Percentiles rank a stretch among this genome's conserved stretches.
Evolutionary conservation across 345 rosid species (phyloP).

Genomic region (Anastatica hierochuntica): DNA sequence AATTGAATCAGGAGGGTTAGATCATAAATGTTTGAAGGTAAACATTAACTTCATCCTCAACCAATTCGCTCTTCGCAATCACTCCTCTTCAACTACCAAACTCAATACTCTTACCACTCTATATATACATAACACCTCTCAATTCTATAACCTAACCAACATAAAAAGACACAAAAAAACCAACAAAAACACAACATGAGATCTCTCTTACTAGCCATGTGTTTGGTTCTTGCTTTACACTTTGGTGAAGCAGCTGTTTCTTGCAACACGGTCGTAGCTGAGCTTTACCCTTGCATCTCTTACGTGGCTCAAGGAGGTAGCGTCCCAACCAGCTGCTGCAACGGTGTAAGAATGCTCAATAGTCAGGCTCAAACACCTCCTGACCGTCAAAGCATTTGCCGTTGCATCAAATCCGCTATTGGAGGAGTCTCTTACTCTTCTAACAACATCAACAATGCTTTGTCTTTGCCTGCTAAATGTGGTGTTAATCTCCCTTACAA

Average conservation of each 20-base stretch:
- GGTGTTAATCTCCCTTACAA: conserved; percentile 40
- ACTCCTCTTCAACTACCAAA: conserved; percentile 18
- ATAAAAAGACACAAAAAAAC: neutral
- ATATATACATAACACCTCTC: conserved; percentile 12
- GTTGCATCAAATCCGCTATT: conserved; percentile 37
- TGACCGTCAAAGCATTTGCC: conserved; percentile 45
- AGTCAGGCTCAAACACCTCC: conserved; percentile 33
- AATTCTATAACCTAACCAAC: neutral
- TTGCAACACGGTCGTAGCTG: conserved; percentile 8
- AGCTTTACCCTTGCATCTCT: conserved; percentile 25
- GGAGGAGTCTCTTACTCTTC: conserved; percentile 15
- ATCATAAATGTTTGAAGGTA: conserved; percentile 6
- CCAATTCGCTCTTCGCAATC: conserved; percentile 14
- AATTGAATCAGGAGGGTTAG: conserved; percentile 2
- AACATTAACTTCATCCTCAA: conserved; percentile 20
- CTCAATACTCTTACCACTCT: neutral
- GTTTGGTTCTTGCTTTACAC: conserved; percentile 17
- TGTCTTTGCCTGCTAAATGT: conserved; percentile 35
- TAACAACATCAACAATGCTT: conserved; percentile 20
- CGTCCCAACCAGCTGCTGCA: conserved; percentile 33
- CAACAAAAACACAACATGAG: neutral
- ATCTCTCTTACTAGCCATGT: conserved; percentile 13
- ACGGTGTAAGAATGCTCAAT: conserved; percentile 29
- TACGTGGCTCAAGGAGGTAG: conserved; percentile 22
- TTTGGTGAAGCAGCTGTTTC: conserved; percentile 24